phyloP scores from a whole-genome alignment of 2,329 filamentous ascomycete genomes.

The Colletotrichum sp. region DNA sequence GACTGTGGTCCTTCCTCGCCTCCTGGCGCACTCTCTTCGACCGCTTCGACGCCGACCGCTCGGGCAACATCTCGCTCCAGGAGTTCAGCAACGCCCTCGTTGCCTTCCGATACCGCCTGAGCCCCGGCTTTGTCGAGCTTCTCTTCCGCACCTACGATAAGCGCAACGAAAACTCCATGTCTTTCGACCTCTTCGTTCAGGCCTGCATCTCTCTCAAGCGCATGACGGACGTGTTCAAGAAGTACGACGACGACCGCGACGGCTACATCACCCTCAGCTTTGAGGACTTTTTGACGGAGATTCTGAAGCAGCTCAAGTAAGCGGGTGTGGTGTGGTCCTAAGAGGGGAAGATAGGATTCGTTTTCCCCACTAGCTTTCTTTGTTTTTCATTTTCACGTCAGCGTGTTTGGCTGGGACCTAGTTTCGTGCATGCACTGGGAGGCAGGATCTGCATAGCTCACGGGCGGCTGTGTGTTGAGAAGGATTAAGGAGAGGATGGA shows the following conservation, averaged over 20 bases:
- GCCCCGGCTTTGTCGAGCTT: conserved; percentile 80
- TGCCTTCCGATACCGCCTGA: conserved; percentile 92
- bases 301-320: conserved; percentile 65
- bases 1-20: conserved; percentile 93
- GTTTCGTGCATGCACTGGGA: not conserved
- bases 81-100: conserved; percentile 93
- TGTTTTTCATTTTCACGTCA: not conserved
- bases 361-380: not conserved
- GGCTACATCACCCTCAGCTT: conserved; percentile 88
- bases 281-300: conserved; percentile 79
- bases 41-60: conserved; percentile 87
- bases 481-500: not conserved
- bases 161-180: conserved; percentile 72
- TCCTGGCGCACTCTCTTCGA: conserved; percentile 96
- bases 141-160: conserved; percentile 92
- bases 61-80: conserved; percentile 81
- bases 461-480: not conserved
- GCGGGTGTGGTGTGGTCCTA: not conserved
- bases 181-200: conserved; percentile 97
- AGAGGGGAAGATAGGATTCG: not conserved
- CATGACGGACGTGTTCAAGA: conserved; percentile 99
- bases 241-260: conserved; percentile 96
- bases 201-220: conserved; percentile 95
- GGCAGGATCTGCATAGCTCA: not conserved
- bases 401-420: not conserved